Conservation (phyloP, 805 yeast genomes). For the Geotrichum ghanense region DNA sequence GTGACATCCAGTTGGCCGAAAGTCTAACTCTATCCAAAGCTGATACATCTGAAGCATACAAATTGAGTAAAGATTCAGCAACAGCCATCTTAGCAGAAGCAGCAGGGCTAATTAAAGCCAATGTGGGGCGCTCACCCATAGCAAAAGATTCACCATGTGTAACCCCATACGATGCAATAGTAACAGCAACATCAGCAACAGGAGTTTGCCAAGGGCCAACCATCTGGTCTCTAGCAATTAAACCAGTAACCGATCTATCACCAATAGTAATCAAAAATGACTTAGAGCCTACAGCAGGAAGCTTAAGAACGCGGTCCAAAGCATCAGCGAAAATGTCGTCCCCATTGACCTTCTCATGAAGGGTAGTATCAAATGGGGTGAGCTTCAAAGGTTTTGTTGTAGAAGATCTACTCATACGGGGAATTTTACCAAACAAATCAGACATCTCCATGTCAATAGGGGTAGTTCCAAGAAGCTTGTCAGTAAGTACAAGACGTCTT, state of each 20-base stretch:
- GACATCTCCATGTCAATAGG: constrained; percentile 97
- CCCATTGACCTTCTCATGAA: constrained; percentile 18
- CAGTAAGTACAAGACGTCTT: constrained; percentile 70
- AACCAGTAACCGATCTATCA: constrained; percentile 94
- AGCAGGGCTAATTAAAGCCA: constrained; percentile 77
- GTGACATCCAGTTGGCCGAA: constrained; percentile 99
- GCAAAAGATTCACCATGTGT: constrained; percentile 96
- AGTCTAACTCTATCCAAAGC: constrained; percentile 64
- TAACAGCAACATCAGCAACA: constrained; percentile 96
- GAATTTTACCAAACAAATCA: constrained; percentile 91
- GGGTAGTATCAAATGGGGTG: constrained; percentile 20
- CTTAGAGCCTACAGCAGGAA: constrained; percentile 94
- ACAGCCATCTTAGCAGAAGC: constrained; percentile 93
- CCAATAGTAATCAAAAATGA: constrained; percentile 94
- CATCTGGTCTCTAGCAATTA: constrained; percentile 94
- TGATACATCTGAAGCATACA: constrained; percentile 81
- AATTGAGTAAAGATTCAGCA: constrained; percentile 84
- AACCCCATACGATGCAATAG: constrained; percentile 69
- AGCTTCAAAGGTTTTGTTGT: constrained; percentile 44
- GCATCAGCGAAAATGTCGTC: constrained; percentile 41
- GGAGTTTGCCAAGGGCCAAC: constrained; percentile 99
- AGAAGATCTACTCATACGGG: constrained; percentile 79
- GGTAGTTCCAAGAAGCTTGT: constrained; percentile 60
- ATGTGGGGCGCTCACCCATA: constrained; percentile 90
- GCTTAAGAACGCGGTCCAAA: constrained; percentile 65